Evolutionary conservation across 805 yeast species (phyloP), one percentile per base, ranked within the genome.

Genomic region (Metschnikowia noctiluminum): DNA sequence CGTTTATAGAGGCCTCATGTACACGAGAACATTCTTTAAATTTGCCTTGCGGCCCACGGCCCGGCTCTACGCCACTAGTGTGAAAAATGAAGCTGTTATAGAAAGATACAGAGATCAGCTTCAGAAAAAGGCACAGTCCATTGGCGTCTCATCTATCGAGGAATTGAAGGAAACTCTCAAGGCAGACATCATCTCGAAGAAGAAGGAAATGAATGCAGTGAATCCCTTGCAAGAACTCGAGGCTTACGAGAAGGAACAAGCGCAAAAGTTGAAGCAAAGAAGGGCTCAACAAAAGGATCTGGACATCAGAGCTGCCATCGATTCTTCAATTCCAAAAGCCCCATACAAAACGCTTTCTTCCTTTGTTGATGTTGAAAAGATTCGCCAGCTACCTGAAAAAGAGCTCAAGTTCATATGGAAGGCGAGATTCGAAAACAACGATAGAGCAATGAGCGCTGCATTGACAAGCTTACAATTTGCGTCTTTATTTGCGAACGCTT

Each of bases 371-470:
- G 72, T 81, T 7, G 86, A 78, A 0, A 91, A 89, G 63, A 56
- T 89, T 42, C 51, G 67, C 42, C 75, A 71, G 5, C 76, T 91
- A 45, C 77, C 80, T 0, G 57, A 64, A 3, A 74, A 78, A 52
- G 95, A 89, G 59, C 71, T 92, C 44, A 95, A 87, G 58, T 77
- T 79, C 57, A 69, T 94, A 15, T 94, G 99, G 99, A 82, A 88
- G 63, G 89, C 96, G 0, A 79, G 96, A 55, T 91, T 91, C 69
- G 79, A 79, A 39, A 64, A 68, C 49, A 79, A 79, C 49, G 84
- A 81, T 7, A 69, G 81, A 40, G 66, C 83, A 8, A 61, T 94
- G 52, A 77, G 82, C 56, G 96, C 97, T 0, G 73, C 80, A 0
- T 69, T 89, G 35, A 77, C 80, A 8, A 65, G 68, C 2, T 70